phyloP scores from a whole-genome alignment of 495 filamentous ascomycete genomes.

The Penicillium angulare region DNA sequence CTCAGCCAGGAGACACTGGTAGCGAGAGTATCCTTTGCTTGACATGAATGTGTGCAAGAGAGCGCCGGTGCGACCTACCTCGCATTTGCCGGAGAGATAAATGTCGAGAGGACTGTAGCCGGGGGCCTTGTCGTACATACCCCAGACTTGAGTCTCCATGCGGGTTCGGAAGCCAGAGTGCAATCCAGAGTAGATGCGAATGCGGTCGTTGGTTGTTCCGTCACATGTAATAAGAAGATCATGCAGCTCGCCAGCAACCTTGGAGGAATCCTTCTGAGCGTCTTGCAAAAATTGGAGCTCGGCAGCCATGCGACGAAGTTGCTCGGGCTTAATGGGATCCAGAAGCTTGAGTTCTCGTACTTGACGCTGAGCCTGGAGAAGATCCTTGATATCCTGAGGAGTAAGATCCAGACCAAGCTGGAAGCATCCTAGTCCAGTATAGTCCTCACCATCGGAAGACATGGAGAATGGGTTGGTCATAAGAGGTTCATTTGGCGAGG shows the following conservation, averaged over 20 bases:
- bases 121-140: conserved; percentile 1
- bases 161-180: conserved; percentile 6
- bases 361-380: not conserved
- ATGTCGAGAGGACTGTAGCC: conserved; percentile 1
- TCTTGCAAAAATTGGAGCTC: not conserved
- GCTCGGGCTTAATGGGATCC: not conserved
- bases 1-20: conserved; percentile 2
- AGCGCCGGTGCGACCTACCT: not conserved
- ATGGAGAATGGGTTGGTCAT: conserved; percentile 5
- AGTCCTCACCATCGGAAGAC: not conserved
- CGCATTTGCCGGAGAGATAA: conserved; percentile 4
- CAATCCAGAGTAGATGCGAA: conserved; percentile 2
- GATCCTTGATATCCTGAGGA: not conserved
- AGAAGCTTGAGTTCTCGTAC: conserved; percentile 3
- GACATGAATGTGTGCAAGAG: conserved; percentile 4
- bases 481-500: not conserved
- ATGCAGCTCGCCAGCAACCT: not conserved
- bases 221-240: conserved; percentile 2
- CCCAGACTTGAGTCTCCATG: conserved; percentile 5
- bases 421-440: conserved; percentile 1
- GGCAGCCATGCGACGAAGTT: not conserved
- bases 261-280: not conserved
- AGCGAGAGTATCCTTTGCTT: conserved; percentile 1
- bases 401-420: conserved; percentile 2
- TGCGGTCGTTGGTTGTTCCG: not conserved